phyloP scores from a whole-genome alignment of 2,329 filamentous ascomycete genomes.

The Apiospora rasikravindrae region DNA sequence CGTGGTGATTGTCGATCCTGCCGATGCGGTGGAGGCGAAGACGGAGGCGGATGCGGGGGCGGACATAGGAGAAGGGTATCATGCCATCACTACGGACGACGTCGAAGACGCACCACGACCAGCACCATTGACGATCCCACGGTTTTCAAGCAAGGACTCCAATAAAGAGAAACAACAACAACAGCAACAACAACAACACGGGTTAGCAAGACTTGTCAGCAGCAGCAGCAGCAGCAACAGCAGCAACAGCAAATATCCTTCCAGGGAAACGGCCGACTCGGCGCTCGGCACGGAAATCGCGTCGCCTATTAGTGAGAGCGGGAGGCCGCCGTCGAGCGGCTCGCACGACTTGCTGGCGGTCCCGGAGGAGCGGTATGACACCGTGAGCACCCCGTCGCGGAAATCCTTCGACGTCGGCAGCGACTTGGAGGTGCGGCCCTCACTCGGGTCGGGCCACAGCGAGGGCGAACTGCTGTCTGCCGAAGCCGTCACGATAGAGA shows the following conservation, averaged over 20 bases:
- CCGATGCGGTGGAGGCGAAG: constrained; percentile 30
- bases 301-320: constrained; percentile 13
- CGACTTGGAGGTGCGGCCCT: constrained; percentile 38
- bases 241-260: constrained; percentile 19
- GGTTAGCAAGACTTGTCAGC: neutral
- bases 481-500: constrained; percentile 48
- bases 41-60: constrained; percentile 28
- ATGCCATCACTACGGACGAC: neutral
- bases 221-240: constrained; percentile 22
- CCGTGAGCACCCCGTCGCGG: constrained; percentile 25
- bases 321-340: neutral
- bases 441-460: constrained; percentile 39
- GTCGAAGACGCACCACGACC: neutral
- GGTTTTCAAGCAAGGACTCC: neutral
- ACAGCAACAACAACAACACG: neutral
- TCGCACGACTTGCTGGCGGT: neutral
- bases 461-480: constrained; percentile 43
- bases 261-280: constrained; percentile 20
- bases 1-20: constrained; percentile 50
- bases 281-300: constrained; percentile 31
- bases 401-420: neutral
- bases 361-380: neutral
- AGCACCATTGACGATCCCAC: neutral
- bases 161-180: neutral
- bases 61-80: constrained; percentile 19